phyloP scores from a whole-genome alignment of 164 flowering plant genomes.

The Annona cherimola region DNA sequence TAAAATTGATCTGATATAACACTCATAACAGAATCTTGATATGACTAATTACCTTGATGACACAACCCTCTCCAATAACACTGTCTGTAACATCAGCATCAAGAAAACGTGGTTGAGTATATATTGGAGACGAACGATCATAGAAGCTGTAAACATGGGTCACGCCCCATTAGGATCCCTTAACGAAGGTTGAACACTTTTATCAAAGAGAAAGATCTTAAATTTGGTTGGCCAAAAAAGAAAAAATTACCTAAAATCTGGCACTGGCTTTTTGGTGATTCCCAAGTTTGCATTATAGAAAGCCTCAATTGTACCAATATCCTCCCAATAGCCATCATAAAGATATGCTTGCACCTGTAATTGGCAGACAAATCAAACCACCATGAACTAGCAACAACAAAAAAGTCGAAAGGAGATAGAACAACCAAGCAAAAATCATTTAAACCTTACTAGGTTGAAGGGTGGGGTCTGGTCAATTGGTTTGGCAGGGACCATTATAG shows the following conservation, averaged over 20 bases:
- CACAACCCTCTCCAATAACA: conserved; percentile 94
- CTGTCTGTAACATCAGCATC: conserved; percentile 93
- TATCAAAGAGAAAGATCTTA: too few relatives aligned
- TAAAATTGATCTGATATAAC: too few relatives aligned
- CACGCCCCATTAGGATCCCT: not conserved
- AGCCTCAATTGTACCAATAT: conserved; percentile 94
- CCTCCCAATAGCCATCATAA: conserved; percentile 98
- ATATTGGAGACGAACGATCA: conserved; percentile 92
- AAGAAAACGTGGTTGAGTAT: conserved; percentile 93
- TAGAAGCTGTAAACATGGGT: conserved; percentile 58
- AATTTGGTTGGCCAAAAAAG: not conserved
- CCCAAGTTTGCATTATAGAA: conserved; percentile 94
- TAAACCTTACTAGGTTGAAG: too few relatives aligned
- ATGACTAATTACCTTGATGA: conserved; percentile 57
- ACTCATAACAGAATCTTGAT: too few relatives aligned
- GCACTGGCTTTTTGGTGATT: conserved; percentile 84
- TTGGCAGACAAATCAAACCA: not conserved
- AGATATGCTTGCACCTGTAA: conserved; percentile 86
- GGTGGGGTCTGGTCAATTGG: too few relatives aligned
- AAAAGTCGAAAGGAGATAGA: too few relatives aligned
- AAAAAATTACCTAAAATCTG: conserved; percentile 70
- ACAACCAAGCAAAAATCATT: too few relatives aligned
- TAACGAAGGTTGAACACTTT: not conserved
- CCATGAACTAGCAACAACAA: too few relatives aligned
- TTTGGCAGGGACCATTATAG: too few relatives aligned